A percentile compares a stretch with the other conserved stretches of the same genome.
Evolutionary conservation across 257 asterid species (phyloP).

Genomic region (Plantago elongata): DNA sequence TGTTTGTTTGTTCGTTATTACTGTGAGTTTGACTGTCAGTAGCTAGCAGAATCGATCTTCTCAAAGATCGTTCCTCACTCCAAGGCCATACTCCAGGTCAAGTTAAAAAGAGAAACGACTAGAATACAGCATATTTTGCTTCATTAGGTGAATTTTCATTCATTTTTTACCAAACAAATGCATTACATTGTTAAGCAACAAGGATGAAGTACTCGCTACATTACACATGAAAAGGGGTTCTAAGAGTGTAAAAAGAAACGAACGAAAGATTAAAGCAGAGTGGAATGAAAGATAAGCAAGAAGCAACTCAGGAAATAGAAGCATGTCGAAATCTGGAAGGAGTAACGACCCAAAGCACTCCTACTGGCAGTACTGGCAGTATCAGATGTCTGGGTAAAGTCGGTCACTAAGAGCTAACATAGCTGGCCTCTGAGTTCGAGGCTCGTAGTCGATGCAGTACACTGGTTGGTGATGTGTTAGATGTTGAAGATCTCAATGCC

Average conservation of each 20-base stretch:
- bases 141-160: too few relatives aligned
- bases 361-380: constrained; percentile 2
- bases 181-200: too few relatives aligned
- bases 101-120: too few relatives aligned
- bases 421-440: constrained; percentile 35
- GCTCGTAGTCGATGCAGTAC: constrained; percentile 49
- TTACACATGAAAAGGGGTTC: neutral
- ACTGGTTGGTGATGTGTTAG: constrained; percentile 70
- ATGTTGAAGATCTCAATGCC: constrained; percentile 65
- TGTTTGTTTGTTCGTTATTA: too few relatives aligned
- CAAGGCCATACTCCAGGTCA: too few relatives aligned
- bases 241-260: neutral
- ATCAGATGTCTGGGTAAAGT: neutral
- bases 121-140: too few relatives aligned
- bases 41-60: too few relatives aligned
- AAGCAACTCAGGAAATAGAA: neutral
- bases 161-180: too few relatives aligned
- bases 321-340: neutral
- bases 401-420: constrained; percentile 29
- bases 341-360: neutral
- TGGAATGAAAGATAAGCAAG: neutral
- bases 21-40: too few relatives aligned
- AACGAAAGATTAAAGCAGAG: too few relatives aligned
- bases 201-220: too few relatives aligned
- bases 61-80: too few relatives aligned